These are phyloP conservation scores for Batkoa obscura DNA, from an alignment of 371 early-diverging fungal genomes.

Conservation along the genomic window DNA sequence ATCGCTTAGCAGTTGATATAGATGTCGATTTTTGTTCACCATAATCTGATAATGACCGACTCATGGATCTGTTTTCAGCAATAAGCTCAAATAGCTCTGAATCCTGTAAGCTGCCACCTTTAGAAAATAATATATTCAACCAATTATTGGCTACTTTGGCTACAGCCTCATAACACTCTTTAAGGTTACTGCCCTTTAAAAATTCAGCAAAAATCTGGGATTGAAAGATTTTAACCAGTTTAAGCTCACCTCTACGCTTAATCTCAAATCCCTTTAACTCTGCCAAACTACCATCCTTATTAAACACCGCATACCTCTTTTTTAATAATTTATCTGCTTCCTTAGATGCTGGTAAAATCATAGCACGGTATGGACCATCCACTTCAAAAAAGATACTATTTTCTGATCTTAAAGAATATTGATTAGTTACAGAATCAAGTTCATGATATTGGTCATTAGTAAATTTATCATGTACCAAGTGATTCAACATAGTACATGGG, in stretches of 20 bases:
- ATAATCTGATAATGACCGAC: conserved; percentile 83
- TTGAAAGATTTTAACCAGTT: conserved; percentile 97
- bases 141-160: conserved; percentile 85
- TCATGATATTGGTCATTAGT: conserved; percentile 97
- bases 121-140: conserved; percentile 87
- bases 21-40: conserved; percentile 89
- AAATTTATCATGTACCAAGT: conserved; percentile 88
- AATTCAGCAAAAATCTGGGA: conserved; percentile 86
- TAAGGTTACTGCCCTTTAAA: conserved; percentile 65
- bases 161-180: conserved; percentile 84
- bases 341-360: conserved; percentile 96
- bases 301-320: conserved; percentile 98
- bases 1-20: conserved; percentile 85
- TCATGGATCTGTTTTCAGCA: conserved; percentile 97
- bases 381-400: conserved; percentile 99
- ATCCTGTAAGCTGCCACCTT: conserved; percentile 69
- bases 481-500: conserved; percentile 95
- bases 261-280: conserved; percentile 99
- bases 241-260: conserved; percentile 97
- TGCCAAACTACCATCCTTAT: conserved; percentile 85
- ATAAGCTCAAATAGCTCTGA: conserved; percentile 91
- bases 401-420: conserved; percentile 60
- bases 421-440: conserved; percentile 28
- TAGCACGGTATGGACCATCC: conserved; percentile 98
- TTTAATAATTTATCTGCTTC: conserved; percentile 95